These are phyloP conservation scores for Rhizoctonia solani DNA, from an alignment of 1,284 basidiomycete genomes.

Conservation along the genomic window DNA sequence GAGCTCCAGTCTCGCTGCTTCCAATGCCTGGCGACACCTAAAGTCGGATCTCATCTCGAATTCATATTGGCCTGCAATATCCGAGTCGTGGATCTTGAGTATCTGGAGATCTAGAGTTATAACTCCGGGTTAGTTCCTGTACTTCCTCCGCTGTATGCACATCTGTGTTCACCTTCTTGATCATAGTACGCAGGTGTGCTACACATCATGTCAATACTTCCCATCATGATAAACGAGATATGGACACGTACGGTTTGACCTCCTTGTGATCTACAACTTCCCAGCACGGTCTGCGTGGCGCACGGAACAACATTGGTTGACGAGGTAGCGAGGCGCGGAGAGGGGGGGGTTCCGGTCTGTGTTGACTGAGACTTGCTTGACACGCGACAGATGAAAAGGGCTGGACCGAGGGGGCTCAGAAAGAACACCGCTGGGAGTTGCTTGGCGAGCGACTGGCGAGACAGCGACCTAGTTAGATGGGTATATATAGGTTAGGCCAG, in stretches of 20 bases:
- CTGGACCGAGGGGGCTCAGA: not conserved
- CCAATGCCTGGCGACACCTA: conserved; percentile 29
- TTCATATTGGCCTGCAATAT: conserved; percentile 33
- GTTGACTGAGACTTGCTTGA: conserved; percentile 2
- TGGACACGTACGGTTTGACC: conserved; percentile 23
- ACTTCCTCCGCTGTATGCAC: not conserved
- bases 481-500: conserved; percentile 27
- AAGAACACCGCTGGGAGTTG: not conserved
- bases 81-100: conserved; percentile 32
- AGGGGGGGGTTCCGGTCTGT: not conserved
- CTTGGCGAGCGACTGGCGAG: conserved; percentile 31
- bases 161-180: conserved; percentile 11
- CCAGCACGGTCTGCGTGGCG: conserved; percentile 20
- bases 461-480: not conserved
- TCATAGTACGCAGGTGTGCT: conserved; percentile 31
- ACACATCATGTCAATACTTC: not conserved
- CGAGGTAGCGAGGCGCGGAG: conserved; percentile 1
- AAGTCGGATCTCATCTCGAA: conserved; percentile 31
- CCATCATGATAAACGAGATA: not conserved
- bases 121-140: no score
- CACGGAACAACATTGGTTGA: conserved; percentile 24
- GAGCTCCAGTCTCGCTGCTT: conserved; percentile 27
- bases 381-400: not conserved
- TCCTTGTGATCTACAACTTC: conserved; percentile 34
- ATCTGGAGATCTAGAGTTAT: conserved; percentile 22